Percentiles rank a stretch among this genome's conserved stretches.
phyloP scores from a whole-genome alignment of 2,329 filamentous ascomycete genomes.

The Penicillium hesseltinei region DNA sequence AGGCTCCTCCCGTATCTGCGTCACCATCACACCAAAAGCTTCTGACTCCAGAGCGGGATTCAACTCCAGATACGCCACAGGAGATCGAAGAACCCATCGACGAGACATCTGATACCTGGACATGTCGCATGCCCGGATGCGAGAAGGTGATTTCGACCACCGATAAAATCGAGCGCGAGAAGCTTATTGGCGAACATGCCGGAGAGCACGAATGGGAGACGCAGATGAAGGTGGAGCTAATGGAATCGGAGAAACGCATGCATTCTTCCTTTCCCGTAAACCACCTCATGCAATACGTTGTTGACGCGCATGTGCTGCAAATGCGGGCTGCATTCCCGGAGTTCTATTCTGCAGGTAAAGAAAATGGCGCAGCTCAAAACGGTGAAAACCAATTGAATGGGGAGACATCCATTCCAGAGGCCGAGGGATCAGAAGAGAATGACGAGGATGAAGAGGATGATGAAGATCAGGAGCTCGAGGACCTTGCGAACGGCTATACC shows the following conservation, averaged over 20 bases:
- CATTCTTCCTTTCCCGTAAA: constrained; percentile 21
- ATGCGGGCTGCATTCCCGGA: constrained; percentile 27
- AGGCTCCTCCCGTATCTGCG: background rate
- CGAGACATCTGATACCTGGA: constrained; percentile 16
- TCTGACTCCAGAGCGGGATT: constrained; percentile 5
- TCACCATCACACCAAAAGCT: background rate
- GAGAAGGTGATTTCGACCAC: constrained; percentile 13
- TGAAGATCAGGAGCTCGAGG: constrained; percentile 9
- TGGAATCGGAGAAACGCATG: constrained; percentile 26
- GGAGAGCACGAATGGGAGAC: constrained; percentile 26
- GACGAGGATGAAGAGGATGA: constrained; percentile 1
- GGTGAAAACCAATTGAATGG: background rate
- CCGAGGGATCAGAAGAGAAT: background rate
- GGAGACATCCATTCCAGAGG: background rate
- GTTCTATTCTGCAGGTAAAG: constrained; percentile 11
- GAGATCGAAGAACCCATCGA: background rate
- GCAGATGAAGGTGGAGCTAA: constrained; percentile 26
- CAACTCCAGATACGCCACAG: background rate
- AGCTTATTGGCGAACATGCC: constrained; percentile 23
- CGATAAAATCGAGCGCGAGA: constrained; percentile 18
- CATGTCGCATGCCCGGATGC: constrained; percentile 24
- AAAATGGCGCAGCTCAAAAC: background rate
- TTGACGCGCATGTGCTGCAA: constrained; percentile 23
- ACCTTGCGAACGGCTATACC: constrained; percentile 1
- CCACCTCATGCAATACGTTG: constrained; percentile 25